Base-by-base conservation (phyloP, 345 rosid genomes). In the Lumnitzera racemosa region DNA sequence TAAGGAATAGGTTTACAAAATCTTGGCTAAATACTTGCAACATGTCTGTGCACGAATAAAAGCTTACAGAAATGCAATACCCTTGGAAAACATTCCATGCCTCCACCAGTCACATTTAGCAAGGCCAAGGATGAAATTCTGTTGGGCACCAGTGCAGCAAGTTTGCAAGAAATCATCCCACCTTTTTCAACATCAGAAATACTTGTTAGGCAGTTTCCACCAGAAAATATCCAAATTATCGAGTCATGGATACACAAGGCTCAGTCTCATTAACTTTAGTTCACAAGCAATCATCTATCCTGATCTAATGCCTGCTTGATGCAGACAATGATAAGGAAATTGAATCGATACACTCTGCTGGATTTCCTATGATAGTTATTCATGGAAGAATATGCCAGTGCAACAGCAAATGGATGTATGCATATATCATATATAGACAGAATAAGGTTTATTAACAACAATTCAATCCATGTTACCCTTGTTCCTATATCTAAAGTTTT, bases 51-150 rank as follows among this genome's bases (percentile, higher is more conserved):
- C 3, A 27, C 1, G 31, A 27, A 27, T 27, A 61, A 41, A 61
- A 55, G 25, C 51, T 20, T 46, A 12, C 2, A 55, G 15, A 6
- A n/a, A 54, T 15, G 50, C 51, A 56, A 53, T 94, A 90, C 99
- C 99, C 81, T 86, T 0, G 99, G 99, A 49, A 85, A 77, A 66
- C 99, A 90, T 66, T 94, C 77, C 29, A 84, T 86, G 52, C 99
- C 99, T 58, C 99, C 99, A 61, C 99, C 99, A 2, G 99, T 94
- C 13, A 90, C 97, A 68, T 88, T 94, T 52, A 94, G 90, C 65
- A 94, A 74, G 1, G 96, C 99, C 64, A 94, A 66, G 57, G 99
- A 90, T 50, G 80, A 64, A 74, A 94, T 80, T 65, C 99, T 80
- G 41, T 80, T 65, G 0, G 99, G 99, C 55, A 67, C 95, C 85